A percentile compares a stretch with the other conserved stretches of the same genome.
Conservation (phyloP, 108 stramenopile species). For the Phaeodactylum tricornutum region DNA sequence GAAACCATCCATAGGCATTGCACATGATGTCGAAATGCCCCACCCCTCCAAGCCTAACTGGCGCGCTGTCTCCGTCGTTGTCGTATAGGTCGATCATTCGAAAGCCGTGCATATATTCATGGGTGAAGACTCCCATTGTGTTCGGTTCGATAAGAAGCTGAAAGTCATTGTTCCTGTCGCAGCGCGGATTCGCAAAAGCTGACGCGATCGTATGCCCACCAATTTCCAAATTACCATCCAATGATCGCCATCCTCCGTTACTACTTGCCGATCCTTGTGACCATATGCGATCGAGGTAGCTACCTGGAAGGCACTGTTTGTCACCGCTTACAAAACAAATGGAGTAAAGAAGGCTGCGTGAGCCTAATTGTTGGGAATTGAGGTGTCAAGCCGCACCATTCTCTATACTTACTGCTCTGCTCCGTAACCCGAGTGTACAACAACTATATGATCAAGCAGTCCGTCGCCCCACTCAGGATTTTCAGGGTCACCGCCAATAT, state of each 20-base stretch:
- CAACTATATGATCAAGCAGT: slow-evolving; percentile 19
- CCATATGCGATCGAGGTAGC: slow-evolving; percentile 17
- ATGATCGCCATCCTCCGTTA: neutral
- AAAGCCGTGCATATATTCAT: slow-evolving; percentile 34
- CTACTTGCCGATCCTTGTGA: neutral
- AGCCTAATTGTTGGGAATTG: too few species aligned
- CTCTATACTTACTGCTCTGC: too few species aligned
- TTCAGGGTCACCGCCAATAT: slow-evolving; percentile 1
- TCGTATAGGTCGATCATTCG: slow-evolving; percentile 45
- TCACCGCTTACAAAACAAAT: slow-evolving; percentile 40
- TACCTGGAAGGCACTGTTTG: slow-evolving; percentile 14
- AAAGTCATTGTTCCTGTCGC: neutral
- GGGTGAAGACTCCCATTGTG: slow-evolving; percentile 34
- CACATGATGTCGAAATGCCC: slow-evolving; percentile 24
- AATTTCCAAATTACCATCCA: neutral
- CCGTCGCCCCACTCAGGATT: neutral
- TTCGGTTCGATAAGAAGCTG: neutral
- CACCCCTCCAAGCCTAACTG: slow-evolving; percentile 11
- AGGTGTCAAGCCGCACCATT: too few species aligned
- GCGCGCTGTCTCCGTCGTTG: neutral
- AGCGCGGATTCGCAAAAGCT: neutral
- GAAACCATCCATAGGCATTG: slow-evolving; percentile 1
- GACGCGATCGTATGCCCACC: neutral
- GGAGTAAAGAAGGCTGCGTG: too few species aligned
- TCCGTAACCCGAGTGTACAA: slow-evolving; percentile 34